A percentile compares a stretch with the other conserved stretches of the same genome.
Evolutionary conservation across 352 stramenopile genomes (phyloP).

Genomic region (Plasmopara viticola): DNA sequence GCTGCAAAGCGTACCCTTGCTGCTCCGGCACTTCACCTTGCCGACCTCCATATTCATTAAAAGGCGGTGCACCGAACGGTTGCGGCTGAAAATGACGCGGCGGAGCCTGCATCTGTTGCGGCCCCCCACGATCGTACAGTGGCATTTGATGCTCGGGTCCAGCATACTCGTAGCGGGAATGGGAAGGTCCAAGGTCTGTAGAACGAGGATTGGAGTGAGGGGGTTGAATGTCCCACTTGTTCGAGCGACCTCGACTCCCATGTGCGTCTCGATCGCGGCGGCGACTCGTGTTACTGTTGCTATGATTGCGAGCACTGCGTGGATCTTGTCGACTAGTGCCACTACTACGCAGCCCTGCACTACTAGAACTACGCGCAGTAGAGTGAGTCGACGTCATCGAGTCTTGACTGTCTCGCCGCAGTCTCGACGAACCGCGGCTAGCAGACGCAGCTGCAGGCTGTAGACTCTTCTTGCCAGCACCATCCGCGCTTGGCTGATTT

Average conservation of each 20-base stretch:
- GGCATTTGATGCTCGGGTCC: slow-evolving; percentile 30
- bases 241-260: slow-evolving; percentile 23
- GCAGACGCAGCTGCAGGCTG: slow-evolving; percentile 9
- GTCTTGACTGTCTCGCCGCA: slow-evolving; percentile 30
- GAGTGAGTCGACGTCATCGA: slow-evolving; percentile 34
- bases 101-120: slow-evolving; percentile 21
- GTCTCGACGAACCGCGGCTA: slow-evolving; percentile 13
- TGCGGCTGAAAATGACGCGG: slow-evolving; percentile 27
- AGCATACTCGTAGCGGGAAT: slow-evolving; percentile 30
- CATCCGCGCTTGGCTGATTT: slow-evolving; percentile 20
- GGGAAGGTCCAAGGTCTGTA: slow-evolving; percentile 15
- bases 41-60: slow-evolving; percentile 23
- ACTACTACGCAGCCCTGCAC: slow-evolving; percentile 12
- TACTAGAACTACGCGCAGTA: slow-evolving; percentile 32
- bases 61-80: slow-evolving; percentile 19
- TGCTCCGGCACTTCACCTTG: slow-evolving; percentile 24
- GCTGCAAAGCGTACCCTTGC: slow-evolving; percentile 16
- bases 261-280: slow-evolving; percentile 29
- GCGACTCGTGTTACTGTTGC: slow-evolving; percentile 19
- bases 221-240: slow-evolving; percentile 34
- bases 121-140: slow-evolving; percentile 25
- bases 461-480: slow-evolving; percentile 21
- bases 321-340: slow-evolving; percentile 20
- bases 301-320: slow-evolving; percentile 21
- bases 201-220: slow-evolving; percentile 17